Conservation (phyloP, 495 filamentous ascomycete species). For the Xylaria telfairii region DNA sequence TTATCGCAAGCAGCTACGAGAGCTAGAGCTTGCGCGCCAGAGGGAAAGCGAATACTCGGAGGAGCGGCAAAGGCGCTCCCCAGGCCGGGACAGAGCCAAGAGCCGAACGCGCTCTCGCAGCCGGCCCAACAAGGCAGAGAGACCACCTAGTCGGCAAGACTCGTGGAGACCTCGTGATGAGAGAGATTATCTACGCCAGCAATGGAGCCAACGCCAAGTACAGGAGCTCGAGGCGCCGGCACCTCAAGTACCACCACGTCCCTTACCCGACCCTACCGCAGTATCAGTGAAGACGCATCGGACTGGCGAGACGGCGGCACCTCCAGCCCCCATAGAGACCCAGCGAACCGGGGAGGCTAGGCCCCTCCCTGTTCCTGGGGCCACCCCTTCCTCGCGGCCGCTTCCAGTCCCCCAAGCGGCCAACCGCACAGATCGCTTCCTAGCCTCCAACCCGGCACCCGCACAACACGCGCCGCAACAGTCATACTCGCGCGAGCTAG, state of each 20-base stretch:
- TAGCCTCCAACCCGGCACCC: slow-evolving; percentile 50
- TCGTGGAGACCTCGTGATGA: slow-evolving; percentile 75
- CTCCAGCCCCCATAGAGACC: slow-evolving; percentile 37
- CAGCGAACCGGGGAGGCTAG: slow-evolving; percentile 48
- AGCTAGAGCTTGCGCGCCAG: slow-evolving; percentile 84
- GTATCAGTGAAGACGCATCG: slow-evolving; percentile 40
- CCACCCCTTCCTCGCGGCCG: slow-evolving; percentile 37
- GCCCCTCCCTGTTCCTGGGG: slow-evolving; percentile 39
- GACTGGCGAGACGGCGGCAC: slow-evolving; percentile 42
- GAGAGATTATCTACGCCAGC: slow-evolving; percentile 71
- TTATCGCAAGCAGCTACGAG: slow-evolving; percentile 75
- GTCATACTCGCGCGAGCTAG: slow-evolving; percentile 65
- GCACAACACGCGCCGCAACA: slow-evolving; percentile 37
- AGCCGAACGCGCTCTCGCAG: slow-evolving; percentile 44
- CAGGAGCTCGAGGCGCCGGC: slow-evolving; percentile 37
- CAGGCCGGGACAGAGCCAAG: slow-evolving; percentile 29
- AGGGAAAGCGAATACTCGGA: slow-evolving; percentile 84
- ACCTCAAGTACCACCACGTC: slow-evolving; percentile 53
- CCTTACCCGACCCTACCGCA: slow-evolving; percentile 33
- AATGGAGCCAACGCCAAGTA: slow-evolving; percentile 67
- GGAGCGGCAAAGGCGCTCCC: slow-evolving; percentile 70
- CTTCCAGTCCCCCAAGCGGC: slow-evolving; percentile 42
- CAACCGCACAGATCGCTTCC: slow-evolving; percentile 52
- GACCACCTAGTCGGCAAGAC: slow-evolving; percentile 64
- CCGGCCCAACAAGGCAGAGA: slow-evolving; percentile 52